Conservation (phyloP, 163 green algal genomes). For the Scenedesmus sp. region DNA sequence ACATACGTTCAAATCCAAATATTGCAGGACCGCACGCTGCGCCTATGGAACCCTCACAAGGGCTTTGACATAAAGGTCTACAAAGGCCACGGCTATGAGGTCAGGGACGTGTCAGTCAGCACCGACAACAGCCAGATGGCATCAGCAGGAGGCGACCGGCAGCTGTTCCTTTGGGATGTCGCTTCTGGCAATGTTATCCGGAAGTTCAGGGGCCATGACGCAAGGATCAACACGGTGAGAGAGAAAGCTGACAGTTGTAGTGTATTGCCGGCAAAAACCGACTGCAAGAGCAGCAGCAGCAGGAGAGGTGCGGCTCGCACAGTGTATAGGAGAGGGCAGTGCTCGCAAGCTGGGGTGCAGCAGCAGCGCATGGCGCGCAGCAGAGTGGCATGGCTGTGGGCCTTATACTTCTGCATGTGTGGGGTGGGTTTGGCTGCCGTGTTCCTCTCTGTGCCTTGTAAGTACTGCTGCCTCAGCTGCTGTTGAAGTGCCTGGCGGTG, state of each 20-base stretch:
- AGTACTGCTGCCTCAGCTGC: not conserved
- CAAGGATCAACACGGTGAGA: constrained; percentile 83
- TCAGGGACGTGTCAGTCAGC: constrained; percentile 80
- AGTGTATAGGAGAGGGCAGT: no score
- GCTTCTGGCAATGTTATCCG: constrained; percentile 82
- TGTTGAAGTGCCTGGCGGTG: not conserved
- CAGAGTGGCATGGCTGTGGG: no score
- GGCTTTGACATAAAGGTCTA: constrained; percentile 88
- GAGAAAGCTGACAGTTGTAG: not conserved
- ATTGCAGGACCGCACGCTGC: constrained; percentile 84
- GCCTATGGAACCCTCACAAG: constrained; percentile 89
- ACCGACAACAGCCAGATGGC: constrained; percentile 93
- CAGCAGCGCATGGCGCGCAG: not conserved
- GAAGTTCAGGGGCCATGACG: constrained; percentile 92
- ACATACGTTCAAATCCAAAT: not conserved
- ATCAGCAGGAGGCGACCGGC: constrained; percentile 90
- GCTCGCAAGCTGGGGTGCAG: not conserved
- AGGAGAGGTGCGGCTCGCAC: not conserved
- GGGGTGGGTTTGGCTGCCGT: no score
- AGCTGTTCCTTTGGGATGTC: constrained; percentile 97
- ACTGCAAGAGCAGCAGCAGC: not conserved
- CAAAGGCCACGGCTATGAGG: constrained; percentile 71
- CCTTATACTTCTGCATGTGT: no score
- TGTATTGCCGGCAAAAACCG: not conserved
- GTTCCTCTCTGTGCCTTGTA: no score